Evolutionary conservation across 2,329 filamentous ascomycete species (phyloP), one percentile per base, ranked within the genome.

Genomic region (Diaporthe capsici): DNA sequence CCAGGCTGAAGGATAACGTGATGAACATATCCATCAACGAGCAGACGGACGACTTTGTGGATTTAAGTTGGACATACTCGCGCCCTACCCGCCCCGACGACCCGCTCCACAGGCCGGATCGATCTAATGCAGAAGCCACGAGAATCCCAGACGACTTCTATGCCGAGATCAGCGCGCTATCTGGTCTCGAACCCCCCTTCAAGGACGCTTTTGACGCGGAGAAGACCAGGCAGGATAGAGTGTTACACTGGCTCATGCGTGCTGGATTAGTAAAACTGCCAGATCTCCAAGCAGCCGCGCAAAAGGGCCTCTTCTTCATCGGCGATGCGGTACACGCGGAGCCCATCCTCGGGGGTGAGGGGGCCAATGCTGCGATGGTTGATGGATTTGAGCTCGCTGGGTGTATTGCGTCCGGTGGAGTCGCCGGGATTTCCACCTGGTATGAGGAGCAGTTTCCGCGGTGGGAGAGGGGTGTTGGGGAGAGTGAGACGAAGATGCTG

Each of bases 71-170:
- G 57, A 60, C 31, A 4, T 60, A 60, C 20, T 39, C 57, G 31
- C 31, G 57, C 57, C 31, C 31, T n/a, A 20, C 57, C 13, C 31
- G 31, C 9, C 31, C 31, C 17, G 8, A 39, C 31, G 57, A 60
- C 57, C 20, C 57, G 9, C 57, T 60, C n/a, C 57, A 60, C 57
- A 60, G 57, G 20, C 57, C 57, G 13, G 10, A 60, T n/a, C 57
- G 57, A 13, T 60, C 57, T n/a, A 22, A 22, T 37, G 31, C 20
- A 60, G 57, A 60, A 39, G 57, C 57, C 9, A 37, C 57, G 34
- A 60, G 20, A 1, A 37, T n/a, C 31, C 31, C 31, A 37, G 10
- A 60, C 17, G 57, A 60, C 22, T 12, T 57, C 53, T 57, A 34
- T 57, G 7, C 53, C 53, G 28, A 57, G 12, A 31, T 57, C 53